Percentiles rank a stretch among this genome's conserved stretches.
phyloP scores from a whole-genome alignment of 768 basidiomycete species.

The Trametes cinnabarina region DNA sequence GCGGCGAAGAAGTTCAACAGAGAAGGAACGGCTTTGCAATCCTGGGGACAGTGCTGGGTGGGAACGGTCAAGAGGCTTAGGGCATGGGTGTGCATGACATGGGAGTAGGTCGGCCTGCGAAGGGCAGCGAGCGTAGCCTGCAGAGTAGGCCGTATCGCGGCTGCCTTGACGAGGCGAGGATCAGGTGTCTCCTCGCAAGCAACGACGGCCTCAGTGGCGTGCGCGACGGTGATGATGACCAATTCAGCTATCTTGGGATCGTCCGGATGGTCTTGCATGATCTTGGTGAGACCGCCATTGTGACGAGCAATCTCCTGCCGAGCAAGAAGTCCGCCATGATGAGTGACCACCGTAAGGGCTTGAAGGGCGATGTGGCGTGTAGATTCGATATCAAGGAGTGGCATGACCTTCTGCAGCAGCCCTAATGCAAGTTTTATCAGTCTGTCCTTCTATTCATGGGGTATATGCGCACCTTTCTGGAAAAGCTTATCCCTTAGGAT shows the following conservation, averaged over 20 bases:
- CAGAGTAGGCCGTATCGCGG: constrained; percentile 40
- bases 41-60: constrained; percentile 43
- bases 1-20: constrained; percentile 52
- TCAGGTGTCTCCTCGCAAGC: constrained; percentile 25
- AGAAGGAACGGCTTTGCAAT: constrained; percentile 43
- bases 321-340: constrained; percentile 51
- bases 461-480: constrained; percentile 7
- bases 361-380: constrained; percentile 42
- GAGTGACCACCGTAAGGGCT: constrained; percentile 54
- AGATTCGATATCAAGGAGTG: constrained; percentile 5
- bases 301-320: constrained; percentile 50
- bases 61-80: constrained; percentile 43
- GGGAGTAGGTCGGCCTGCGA: constrained; percentile 40
- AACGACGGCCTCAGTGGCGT: constrained; percentile 43
- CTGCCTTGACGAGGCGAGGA: constrained; percentile 35
- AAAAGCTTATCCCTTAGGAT: constrained; percentile 19
- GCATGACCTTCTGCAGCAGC: constrained; percentile 2
- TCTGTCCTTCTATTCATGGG: background rate
- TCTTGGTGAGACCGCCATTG: constrained; percentile 37
- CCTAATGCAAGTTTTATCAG: background rate
- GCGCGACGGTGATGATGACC: constrained; percentile 47
- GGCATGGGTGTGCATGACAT: constrained; percentile 48
- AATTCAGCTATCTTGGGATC: constrained; percentile 49
- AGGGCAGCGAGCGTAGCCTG: constrained; percentile 41
- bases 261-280: constrained; percentile 47